A percentile compares a stretch with the other conserved stretches of the same genome.
Conservation (phyloP, 495 filamentous ascomycete genomes). For the Aspergillus sclerotiicarbonarius region DNA sequence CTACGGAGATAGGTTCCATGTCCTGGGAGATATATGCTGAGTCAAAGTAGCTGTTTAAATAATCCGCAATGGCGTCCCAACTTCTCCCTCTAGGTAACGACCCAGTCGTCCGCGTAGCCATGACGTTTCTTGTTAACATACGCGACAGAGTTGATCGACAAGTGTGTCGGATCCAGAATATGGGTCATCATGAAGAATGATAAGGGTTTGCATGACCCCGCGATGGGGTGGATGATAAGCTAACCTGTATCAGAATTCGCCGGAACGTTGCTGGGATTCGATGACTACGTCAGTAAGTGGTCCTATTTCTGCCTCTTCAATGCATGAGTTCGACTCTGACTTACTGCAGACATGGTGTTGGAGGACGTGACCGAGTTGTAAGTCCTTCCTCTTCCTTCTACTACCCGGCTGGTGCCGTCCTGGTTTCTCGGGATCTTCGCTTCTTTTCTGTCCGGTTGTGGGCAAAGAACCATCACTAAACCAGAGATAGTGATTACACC, state of each 20-base stretch:
- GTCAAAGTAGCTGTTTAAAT: not conserved
- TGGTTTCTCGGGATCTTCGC: not conserved
- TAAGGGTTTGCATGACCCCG: slow-evolving; percentile 69
- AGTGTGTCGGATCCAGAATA: slow-evolving; percentile 94
- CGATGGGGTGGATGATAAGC: not conserved
- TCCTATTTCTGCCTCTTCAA: slow-evolving; percentile 5
- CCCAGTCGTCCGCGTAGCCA: slow-evolving; percentile 1
- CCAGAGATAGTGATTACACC: slow-evolving; percentile 73
- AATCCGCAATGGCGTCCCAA: slow-evolving; percentile 68
- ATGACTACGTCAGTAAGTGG: slow-evolving; percentile 98
- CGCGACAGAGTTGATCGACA: slow-evolving; percentile 87
- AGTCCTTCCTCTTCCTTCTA: slow-evolving; percentile 21
- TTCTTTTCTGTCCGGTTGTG: not conserved
- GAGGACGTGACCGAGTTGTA: slow-evolving; percentile 98
- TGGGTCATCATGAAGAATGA: slow-evolving; percentile 99
- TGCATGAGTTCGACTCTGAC: slow-evolving; percentile 9
- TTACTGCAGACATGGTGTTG: slow-evolving; percentile 82
- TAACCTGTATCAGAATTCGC: slow-evolving; percentile 70
- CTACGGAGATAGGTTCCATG: not conserved
- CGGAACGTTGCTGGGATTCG: slow-evolving; percentile 89
- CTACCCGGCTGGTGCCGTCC: not conserved
- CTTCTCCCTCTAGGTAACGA: slow-evolving; percentile 70
- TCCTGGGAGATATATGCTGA: not conserved
- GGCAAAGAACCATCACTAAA: slow-evolving; percentile 23
- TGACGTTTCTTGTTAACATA: slow-evolving; percentile 20